These are phyloP conservation scores for Pulveroboletus sp. DNA, from an alignment of 768 basidiomycete genomes.

Conservation along the genomic window DNA sequence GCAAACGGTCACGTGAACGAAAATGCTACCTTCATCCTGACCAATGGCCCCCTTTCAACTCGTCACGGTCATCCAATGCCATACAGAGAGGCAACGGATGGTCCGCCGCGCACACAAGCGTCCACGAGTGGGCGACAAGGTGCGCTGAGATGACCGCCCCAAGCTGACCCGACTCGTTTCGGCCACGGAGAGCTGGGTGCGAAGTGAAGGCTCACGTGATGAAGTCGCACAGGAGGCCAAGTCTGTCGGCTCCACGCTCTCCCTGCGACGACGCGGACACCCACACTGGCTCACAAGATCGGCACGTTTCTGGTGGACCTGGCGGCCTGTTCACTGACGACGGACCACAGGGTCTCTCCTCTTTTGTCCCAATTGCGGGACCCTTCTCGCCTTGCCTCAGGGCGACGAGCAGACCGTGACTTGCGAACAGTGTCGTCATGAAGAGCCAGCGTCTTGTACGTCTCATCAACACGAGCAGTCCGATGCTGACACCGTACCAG, in stretches of 20 bases:
- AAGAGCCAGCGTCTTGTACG: conserved; percentile 87
- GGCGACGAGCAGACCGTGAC: conserved; percentile 67
- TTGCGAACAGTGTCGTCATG: conserved; percentile 86
- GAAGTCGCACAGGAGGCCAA: background rate
- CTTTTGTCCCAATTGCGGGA: conserved; percentile 93
- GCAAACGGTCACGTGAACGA: too few relatives aligned
- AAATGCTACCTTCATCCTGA: too few relatives aligned
- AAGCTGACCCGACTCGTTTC: too few relatives aligned
- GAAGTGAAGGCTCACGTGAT: too few relatives aligned
- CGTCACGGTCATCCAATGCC: too few relatives aligned
- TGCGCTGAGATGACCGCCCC: too few relatives aligned
- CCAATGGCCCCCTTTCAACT: too few relatives aligned
- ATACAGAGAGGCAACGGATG: too few relatives aligned
- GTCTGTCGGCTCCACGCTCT: conserved; percentile 1
- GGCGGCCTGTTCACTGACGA: background rate
- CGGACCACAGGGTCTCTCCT: conserved; percentile 69
- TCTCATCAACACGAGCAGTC: conserved; percentile 12
- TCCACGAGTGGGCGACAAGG: too few relatives aligned
- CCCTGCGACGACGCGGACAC: conserved; percentile 1
- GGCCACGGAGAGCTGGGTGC: too few relatives aligned
- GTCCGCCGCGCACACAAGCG: too few relatives aligned
- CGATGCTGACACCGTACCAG: conserved; percentile 35
- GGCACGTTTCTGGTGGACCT: conserved; percentile 28
- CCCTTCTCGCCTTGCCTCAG: conserved; percentile 75
- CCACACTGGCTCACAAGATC: conserved; percentile 43